phyloP scores from a whole-genome alignment of 2,329 filamentous ascomycete genomes.

The Coniochaeta sp. region DNA sequence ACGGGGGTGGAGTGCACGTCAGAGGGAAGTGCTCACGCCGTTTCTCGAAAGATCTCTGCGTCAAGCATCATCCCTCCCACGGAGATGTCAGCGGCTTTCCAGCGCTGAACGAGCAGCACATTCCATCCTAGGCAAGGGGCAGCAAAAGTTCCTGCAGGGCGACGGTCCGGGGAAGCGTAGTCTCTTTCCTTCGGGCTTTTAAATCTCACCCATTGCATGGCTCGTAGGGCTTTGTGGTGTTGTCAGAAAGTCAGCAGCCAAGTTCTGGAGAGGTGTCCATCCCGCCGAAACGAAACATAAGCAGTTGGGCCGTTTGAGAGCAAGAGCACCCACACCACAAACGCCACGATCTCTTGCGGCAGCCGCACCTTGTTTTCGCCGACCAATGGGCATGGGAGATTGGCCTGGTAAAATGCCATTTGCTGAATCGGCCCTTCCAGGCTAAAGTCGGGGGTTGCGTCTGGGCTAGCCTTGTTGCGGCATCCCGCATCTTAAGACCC shows the following conservation, averaged over 20 bases:
- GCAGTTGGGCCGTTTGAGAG: too few relatives aligned
- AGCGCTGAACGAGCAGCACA: neutral
- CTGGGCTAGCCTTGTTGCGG: neutral
- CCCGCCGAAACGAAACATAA: too few relatives aligned
- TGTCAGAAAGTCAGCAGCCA: too few relatives aligned
- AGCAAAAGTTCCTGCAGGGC: neutral
- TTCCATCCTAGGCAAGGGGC: neutral
- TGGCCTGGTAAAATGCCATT: slow-evolving; percentile 29
- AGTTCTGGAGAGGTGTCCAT: too few relatives aligned
- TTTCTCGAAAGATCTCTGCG: neutral
- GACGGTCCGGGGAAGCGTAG: neutral
- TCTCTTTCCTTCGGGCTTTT: neutral
- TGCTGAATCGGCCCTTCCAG: slow-evolving; percentile 32
- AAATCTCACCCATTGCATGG: neutral
- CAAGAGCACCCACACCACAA: too few relatives aligned
- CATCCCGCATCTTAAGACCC: neutral
- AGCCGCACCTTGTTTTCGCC: slow-evolving; percentile 24
- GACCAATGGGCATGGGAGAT: slow-evolving; percentile 20
- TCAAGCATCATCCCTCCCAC: too few relatives aligned
- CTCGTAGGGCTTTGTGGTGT: too few relatives aligned
- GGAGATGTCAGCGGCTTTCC: neutral
- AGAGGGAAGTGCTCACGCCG: neutral
- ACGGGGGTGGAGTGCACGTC: neutral
- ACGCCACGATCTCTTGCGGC: slow-evolving; percentile 5
- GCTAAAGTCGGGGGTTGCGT: slow-evolving; percentile 26